Base-by-base conservation (phyloP, 2,329 filamentous ascomycete species). In the Didymellaceae sp. region DNA sequence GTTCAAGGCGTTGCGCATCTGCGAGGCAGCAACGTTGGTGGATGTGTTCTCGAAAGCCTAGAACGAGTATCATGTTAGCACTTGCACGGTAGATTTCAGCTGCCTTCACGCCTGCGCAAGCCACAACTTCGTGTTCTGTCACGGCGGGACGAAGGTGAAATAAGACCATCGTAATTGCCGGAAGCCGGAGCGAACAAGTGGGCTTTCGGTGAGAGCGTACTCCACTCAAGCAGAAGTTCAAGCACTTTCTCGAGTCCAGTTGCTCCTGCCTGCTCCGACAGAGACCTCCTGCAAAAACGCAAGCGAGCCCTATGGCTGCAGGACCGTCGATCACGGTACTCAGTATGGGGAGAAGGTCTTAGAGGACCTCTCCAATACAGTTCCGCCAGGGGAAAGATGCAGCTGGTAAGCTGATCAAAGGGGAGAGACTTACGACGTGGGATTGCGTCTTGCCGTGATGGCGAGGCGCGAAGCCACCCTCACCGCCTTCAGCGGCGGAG, bases 41-140 rank as follows among this genome's bases (percentile, higher is more conserved):
- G 93, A 97, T 65, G 94, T 96, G 85, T 97, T 97, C 80, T 99
- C 94, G 76, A 99, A 99, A 57, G 94, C 94, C 94, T 97, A 75
- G 11, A 40, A 74, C 21, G 46, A 31, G 8, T 43, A 16, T 11
- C 2, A 14, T 21, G 47, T 61, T 41, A 62, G 58, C 38, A 25
- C 17, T 18, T 6, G 26, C n/a, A n/a, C n/a, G n/a, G n/a, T n/a
- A n/a, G n/a, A n/a, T n/a, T n/a, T n/a, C n/a, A n/a, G n/a, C n/a
- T n/a, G n/a, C n/a, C n/a, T n/a, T n/a, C n/a, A n/a, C n/a, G n/a
- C n/a, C n/a, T n/a, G n/a, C n/a, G n/a, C n/a, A n/a, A n/a, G n/a
- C n/a, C n/a, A n/a, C n/a, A n/a, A n/a, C n/a, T n/a, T n/a, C n/a
- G n/a, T n/a, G n/a, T n/a, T n/a, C n/a, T n/a, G n/a, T n/a, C n/a